These are phyloP conservation scores for Fusarium albosuccineum DNA, from an alignment of 2,329 filamentous ascomycete species.

Conservation along the genomic window DNA sequence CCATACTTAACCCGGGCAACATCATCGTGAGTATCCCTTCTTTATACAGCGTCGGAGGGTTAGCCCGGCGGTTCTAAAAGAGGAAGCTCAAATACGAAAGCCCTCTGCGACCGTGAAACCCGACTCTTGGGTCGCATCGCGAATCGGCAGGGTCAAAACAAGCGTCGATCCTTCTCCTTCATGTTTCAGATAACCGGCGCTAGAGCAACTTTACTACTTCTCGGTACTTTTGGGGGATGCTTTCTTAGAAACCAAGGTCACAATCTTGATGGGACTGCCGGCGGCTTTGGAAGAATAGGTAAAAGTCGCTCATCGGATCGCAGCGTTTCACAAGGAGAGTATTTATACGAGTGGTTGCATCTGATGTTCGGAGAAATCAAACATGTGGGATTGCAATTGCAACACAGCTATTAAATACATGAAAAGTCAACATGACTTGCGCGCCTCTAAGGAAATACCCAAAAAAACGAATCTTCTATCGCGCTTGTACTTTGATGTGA, in stretches of 20 bases:
- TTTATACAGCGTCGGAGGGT: not conserved
- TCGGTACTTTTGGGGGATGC: constrained; percentile 14
- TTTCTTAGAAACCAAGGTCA: not conserved
- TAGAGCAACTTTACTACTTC: constrained; percentile 13
- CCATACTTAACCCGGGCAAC: too few species aligned
- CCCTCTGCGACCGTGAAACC: constrained; percentile 4
- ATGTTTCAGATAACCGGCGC: constrained; percentile 40
- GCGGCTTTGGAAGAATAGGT: not conserved
- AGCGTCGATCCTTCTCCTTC: constrained; percentile 20
- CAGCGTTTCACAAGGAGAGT: too few species aligned
- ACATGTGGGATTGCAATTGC: not conserved
- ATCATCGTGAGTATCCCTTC: too few species aligned
- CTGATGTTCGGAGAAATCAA: too few species aligned
- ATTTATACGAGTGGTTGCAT: too few species aligned
- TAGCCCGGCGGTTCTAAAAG: not conserved
- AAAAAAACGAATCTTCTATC: too few species aligned
- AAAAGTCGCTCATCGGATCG: not conserved
- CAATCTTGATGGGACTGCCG: constrained; percentile 19
- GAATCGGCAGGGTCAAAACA: constrained; percentile 10
- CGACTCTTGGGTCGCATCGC: not conserved
- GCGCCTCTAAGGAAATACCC: too few species aligned
- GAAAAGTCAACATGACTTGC: too few species aligned
- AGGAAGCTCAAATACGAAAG: not conserved
- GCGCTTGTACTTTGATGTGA: too few species aligned
- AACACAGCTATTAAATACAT: not conserved